Conservation (phyloP, 306 rosid species). For the Senna tora region DNA sequence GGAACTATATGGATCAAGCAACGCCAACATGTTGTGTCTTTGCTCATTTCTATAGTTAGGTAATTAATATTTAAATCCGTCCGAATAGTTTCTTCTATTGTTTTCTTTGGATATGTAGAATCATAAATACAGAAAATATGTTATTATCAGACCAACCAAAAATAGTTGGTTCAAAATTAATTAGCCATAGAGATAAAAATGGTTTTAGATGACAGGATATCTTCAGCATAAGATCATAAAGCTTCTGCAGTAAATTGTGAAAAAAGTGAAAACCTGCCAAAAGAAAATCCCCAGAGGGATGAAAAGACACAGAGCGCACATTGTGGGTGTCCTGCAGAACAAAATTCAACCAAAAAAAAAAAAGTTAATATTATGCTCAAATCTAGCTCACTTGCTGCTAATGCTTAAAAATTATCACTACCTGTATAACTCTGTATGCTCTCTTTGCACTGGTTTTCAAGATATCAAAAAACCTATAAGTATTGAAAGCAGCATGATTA, state of each 20-base stretch:
- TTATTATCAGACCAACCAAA: constrained; percentile 19
- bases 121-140: not conserved
- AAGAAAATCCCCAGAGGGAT: constrained; percentile 93
- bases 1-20: too few relatives aligned
- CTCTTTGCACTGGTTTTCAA: constrained; percentile 87
- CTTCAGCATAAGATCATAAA: constrained; percentile 7
- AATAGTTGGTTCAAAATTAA: not conserved
- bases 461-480: constrained; percentile 83
- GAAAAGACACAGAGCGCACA: constrained; percentile 87
- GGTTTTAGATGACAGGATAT: constrained; percentile 9
- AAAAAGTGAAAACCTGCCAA: constrained; percentile 66
- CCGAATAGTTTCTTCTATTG: too few relatives aligned
- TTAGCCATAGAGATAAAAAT: constrained; percentile 25
- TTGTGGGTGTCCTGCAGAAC: constrained; percentile 84
- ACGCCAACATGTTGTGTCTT: too few relatives aligned
- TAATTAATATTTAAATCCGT: too few relatives aligned
- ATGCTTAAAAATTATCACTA: constrained; percentile 40
- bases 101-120: constrained; percentile 8
- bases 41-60: too few relatives aligned
- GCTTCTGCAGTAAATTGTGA: constrained; percentile 5
- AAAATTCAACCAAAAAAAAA: constrained; percentile 22
- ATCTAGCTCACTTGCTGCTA: constrained; percentile 32
- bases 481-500: constrained; percentile 12
- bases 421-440: constrained; percentile 93
- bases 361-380: constrained; percentile 11